Percentiles rank a stretch among this genome's conserved stretches.
These are phyloP conservation scores for Beta vulgaris DNA, from an alignment of 148 eudicot species.

Conservation along the genomic window DNA sequence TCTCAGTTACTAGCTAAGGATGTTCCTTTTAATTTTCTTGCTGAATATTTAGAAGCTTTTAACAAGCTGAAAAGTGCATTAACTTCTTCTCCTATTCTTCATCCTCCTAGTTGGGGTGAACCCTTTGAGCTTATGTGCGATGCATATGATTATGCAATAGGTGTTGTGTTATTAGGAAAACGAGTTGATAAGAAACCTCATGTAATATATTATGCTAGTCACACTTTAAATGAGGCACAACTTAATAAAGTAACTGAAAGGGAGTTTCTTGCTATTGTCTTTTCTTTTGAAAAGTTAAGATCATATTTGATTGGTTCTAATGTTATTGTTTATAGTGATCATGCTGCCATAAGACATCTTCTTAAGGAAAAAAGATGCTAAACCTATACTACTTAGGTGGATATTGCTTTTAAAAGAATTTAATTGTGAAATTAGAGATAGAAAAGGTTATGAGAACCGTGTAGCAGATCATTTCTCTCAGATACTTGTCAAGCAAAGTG, in stretches of 20 bases:
- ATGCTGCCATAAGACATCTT: not conserved
- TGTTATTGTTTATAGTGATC: no score
- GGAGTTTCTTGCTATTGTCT: not conserved
- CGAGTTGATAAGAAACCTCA: not conserved
- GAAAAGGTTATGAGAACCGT: not conserved
- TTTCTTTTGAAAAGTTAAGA: conserved; percentile 8
- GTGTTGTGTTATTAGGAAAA: conserved; percentile 14
- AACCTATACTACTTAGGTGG: conserved; percentile 11
- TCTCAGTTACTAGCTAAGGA: conserved; percentile 9
- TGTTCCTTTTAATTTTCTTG: not conserved
- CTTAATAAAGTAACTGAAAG: not conserved
- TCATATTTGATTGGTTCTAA: conserved; percentile 4
- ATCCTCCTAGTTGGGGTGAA: not conserved
- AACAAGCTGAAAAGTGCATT: no score
- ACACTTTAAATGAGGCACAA: not conserved
- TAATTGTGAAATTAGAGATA: not conserved
- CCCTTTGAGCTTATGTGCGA: no score
- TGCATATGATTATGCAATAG: not conserved
- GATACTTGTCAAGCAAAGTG: not conserved
- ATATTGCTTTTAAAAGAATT: not conserved
- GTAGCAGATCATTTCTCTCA: not conserved
- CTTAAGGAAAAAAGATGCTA: conserved; percentile 13
- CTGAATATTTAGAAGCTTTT: not conserved
- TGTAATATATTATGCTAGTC: no score
- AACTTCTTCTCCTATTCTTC: not conserved